Evolutionary conservation across 2,329 filamentous ascomycete genomes (phyloP).

Genomic region (Davidsoniella australis): DNA sequence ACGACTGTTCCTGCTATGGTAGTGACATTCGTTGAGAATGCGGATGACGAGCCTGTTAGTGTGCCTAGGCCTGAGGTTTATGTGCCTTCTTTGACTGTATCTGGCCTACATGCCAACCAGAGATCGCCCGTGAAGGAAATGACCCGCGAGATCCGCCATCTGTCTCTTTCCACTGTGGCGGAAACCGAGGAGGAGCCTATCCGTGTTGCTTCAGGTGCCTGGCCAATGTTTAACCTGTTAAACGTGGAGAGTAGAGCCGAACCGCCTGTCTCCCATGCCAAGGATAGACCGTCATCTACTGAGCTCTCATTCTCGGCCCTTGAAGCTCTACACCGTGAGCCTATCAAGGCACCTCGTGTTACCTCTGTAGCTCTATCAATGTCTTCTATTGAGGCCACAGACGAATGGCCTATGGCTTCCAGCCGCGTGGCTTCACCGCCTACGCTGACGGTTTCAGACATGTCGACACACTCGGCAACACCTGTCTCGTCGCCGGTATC

Average conservation of each 20-base stretch:
- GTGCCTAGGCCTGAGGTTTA: background rate
- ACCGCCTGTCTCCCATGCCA: constrained; percentile 4
- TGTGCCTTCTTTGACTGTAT: background rate
- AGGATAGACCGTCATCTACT: background rate
- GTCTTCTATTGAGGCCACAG: constrained; percentile 15
- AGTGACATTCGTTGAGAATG: background rate
- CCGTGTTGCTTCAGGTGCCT: constrained; percentile 12
- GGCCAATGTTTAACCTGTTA: constrained; percentile 2
- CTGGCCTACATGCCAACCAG: background rate
- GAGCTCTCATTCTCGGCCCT: constrained; percentile 4
- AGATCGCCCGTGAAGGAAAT: constrained; percentile 3
- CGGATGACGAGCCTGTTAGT: background rate
- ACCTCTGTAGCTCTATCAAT: constrained; percentile 14
- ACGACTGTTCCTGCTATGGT: background rate
- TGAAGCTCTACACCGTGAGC: constrained; percentile 10
- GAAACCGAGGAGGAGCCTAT: constrained; percentile 15
- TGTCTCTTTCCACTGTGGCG: constrained; percentile 13
- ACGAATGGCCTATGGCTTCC: constrained; percentile 15
- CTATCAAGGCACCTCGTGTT: constrained; percentile 8
- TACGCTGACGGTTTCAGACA: constrained; percentile 1
- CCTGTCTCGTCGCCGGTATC: background rate
- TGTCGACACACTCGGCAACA: background rate
- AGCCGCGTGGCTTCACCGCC: constrained; percentile 7
- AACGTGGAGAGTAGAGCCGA: constrained; percentile 7
- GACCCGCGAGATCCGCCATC: constrained; percentile 11